Percentiles rank a stretch among this genome's conserved stretches.
phyloP scores from a whole-genome alignment of 2,329 filamentous ascomycete species.

The Curvularia spicifera region DNA sequence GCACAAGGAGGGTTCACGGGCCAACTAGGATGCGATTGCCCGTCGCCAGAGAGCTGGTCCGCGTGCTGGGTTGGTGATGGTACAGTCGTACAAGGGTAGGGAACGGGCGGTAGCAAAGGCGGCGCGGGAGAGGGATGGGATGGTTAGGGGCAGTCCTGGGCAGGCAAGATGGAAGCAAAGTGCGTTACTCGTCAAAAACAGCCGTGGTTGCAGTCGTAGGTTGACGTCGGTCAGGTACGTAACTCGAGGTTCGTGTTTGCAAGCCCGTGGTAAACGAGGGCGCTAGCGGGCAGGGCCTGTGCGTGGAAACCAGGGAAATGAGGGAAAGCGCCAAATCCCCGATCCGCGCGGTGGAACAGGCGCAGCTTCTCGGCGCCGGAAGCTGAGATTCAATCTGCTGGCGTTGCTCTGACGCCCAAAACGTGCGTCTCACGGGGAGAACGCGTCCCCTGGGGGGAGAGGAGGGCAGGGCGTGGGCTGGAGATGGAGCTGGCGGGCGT shows the following conservation, averaged over 20 bases:
- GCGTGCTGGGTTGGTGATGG: constrained; percentile 1
- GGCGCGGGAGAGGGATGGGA: background rate
- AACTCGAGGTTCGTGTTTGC: constrained; percentile 23
- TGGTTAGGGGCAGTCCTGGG: constrained; percentile 2
- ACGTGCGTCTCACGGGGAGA: constrained; percentile 17
- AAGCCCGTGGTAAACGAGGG: constrained; percentile 18
- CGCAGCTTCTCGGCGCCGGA: constrained; percentile 37
- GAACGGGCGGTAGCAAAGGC: background rate
- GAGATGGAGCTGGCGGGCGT: constrained; percentile 5
- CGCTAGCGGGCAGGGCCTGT: constrained; percentile 26
- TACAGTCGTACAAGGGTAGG: constrained; percentile 1
- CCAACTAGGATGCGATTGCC: background rate
- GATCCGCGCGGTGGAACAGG: constrained; percentile 36
- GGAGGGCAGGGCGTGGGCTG: background rate
- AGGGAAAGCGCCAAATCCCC: constrained; percentile 29
- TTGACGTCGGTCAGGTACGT: constrained; percentile 20
- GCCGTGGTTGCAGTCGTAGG: constrained; percentile 8
- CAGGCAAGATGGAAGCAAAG: background rate
- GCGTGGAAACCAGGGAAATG: constrained; percentile 22
- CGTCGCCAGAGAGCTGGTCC: constrained; percentile 2
- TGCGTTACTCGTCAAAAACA: constrained; percentile 3
- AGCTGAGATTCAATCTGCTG: constrained; percentile 41
- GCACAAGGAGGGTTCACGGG: constrained; percentile 12
- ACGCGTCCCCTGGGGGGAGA: constrained; percentile 18
- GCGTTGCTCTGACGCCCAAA: constrained; percentile 23